Base-by-base conservation (phyloP, 1,139 yeast genomes). In the Lipomyces yarrowii region DNA sequence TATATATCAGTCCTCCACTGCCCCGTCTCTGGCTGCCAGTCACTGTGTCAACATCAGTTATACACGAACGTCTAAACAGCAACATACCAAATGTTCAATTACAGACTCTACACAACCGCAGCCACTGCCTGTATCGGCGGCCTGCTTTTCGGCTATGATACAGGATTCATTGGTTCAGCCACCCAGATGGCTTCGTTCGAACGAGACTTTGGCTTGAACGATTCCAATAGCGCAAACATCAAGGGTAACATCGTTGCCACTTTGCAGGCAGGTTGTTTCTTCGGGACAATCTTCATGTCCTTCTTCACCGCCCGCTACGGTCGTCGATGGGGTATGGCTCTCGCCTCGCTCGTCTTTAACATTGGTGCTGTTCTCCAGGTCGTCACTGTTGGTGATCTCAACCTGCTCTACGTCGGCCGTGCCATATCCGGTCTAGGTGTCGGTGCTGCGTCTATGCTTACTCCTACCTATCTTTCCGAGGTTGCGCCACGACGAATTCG, bases 301-400 rank as follows among this genome's bases (percentile, higher is more conserved):
- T 30, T 61, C 30, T 48, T 63, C 57, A 61, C 69, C 6, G 67
- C 63, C 13, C 33, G 48, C 7, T 55, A 54, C 23, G 72, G 72
- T n/a, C 64, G 72, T 6, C 64, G 64, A 11, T 26, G 59, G 54
- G 78, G 87, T 23, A 79, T 89, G 72, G 69, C 62, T 13, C 15
- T 65, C 7, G 64, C 65, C 26, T 37, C 96, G 0, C 74, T 86
- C 46, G 84, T 91, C 4, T 92, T 92, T 74, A 88, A 89, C 11
- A 74, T 89, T 26, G 98, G 98, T 21, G 97, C 97, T 1, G 73
- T 83, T 0, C 75, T 91, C 60, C 98, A 92, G 77, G 83, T 94
- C 0, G 75, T 81, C 52, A 80, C 91, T 1, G 76, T 77, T n/a
- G 79, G 78, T 62, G 82, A 62, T 56, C 68, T 87, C 75, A 57